phyloP scores from a whole-genome alignment of 495 filamentous ascomycete genomes.

The Aspergillus hancockii region DNA sequence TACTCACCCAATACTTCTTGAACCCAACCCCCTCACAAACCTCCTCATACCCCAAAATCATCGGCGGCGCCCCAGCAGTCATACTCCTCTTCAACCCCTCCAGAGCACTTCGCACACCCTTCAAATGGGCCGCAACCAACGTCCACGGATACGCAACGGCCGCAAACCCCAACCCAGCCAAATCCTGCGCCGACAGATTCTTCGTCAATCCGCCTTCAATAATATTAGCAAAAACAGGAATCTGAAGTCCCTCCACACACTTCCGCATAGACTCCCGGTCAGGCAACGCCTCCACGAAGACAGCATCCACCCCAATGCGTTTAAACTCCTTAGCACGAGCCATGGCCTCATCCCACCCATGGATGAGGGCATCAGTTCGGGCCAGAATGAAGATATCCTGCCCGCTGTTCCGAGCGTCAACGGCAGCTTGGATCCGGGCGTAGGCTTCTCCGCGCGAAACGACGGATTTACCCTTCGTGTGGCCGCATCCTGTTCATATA shows the following conservation, averaged over 20 bases:
- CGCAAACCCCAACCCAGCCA: conserved; percentile 37
- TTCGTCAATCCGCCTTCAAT: conserved; percentile 47
- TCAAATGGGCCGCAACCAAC: conserved; percentile 40
- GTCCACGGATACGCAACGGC: conserved; percentile 46
- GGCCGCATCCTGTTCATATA: conserved; percentile 36
- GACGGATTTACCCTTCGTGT: conserved; percentile 46
- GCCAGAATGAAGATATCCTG: conserved; percentile 44
- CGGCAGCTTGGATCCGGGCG: conserved; percentile 41
- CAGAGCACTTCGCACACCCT: conserved; percentile 38
- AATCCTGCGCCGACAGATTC: conserved; percentile 40
- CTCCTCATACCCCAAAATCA: conserved; percentile 37
- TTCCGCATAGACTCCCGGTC: conserved; percentile 39
- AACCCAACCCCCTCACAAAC: conserved; percentile 45
- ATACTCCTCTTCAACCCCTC: conserved; percentile 36
- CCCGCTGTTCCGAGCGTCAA: conserved; percentile 41
- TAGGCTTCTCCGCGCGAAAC: conserved; percentile 43
- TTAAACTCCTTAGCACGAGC: conserved; percentile 34
- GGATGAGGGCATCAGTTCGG: conserved; percentile 39
- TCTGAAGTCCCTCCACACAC: conserved; percentile 27
- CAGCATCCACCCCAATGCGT: conserved; percentile 38
- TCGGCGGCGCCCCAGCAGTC: conserved; percentile 27
- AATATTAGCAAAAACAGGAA: conserved; percentile 44
- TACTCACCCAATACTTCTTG: conserved; percentile 30
- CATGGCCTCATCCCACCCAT: conserved; percentile 42
- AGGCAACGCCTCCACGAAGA: conserved; percentile 46